phyloP scores from a whole-genome alignment of 345 rosid genomes.

The Acer negundo region DNA sequence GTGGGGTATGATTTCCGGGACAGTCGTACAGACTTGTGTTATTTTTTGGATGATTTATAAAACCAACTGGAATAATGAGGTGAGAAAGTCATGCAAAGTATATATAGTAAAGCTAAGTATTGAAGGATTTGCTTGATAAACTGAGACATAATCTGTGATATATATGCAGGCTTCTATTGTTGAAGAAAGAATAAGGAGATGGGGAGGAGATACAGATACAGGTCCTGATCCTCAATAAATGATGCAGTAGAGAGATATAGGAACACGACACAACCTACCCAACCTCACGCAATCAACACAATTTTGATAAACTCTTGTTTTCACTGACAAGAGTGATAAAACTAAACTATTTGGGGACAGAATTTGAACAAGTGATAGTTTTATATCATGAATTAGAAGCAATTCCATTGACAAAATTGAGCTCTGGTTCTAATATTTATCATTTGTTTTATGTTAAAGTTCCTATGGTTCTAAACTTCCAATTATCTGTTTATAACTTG shows the following conservation, averaged over 20 bases:
- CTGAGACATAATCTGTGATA: not conserved
- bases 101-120: not conserved
- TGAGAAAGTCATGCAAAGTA: not conserved
- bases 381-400: not conserved
- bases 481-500: no score
- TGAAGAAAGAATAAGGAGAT: slow-evolving; percentile 57
- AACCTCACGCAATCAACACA: no score
- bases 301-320: no score
- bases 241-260: not conserved
- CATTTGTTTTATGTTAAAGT: not conserved
- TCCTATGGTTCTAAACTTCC: no score
- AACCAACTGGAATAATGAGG: slow-evolving; percentile 79
- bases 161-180: slow-evolving; percentile 66
- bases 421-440: not conserved
- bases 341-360: not conserved
- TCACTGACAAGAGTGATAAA: no score
- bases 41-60: slow-evolving; percentile 58
- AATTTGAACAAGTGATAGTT: not conserved
- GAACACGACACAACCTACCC: no score
- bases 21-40: slow-evolving; percentile 53
- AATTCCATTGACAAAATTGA: no score
- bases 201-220: slow-evolving; percentile 51
- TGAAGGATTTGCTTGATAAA: not conserved
- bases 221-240: slow-evolving; percentile 10
- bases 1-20: slow-evolving; percentile 74